Conservation (phyloP, 2,329 filamentous ascomycete genomes). For the Cercospora sp. region DNA sequence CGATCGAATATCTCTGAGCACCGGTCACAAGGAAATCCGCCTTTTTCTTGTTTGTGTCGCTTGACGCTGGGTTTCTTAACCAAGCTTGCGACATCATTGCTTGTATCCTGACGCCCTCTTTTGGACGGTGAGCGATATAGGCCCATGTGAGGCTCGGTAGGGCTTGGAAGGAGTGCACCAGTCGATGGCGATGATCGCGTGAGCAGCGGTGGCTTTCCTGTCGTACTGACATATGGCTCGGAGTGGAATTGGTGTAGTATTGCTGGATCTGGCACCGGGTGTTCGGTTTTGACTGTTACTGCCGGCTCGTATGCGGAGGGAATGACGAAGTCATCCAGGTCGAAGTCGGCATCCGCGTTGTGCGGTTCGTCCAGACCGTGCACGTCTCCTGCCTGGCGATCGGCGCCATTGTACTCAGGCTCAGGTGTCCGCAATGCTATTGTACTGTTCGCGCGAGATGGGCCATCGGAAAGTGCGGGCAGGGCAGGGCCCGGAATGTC, state of each 20-base stretch:
- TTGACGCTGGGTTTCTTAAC: not conserved
- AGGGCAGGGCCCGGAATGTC: too few species aligned
- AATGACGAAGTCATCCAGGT: not conserved
- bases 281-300: too few species aligned
- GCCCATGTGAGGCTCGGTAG: too few species aligned
- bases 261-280: too few species aligned
- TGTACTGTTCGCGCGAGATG: not conserved
- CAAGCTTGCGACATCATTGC: too few species aligned
- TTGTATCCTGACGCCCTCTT: too few species aligned
- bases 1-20: constrained; percentile 14
- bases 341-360: not conserved
- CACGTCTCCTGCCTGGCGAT: not conserved
- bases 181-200: too few species aligned
- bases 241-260: too few species aligned
- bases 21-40: constrained; percentile 14
- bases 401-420: not conserved
- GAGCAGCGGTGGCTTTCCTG: too few species aligned
- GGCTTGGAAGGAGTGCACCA: too few species aligned
- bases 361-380: not conserved
- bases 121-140: too few species aligned
- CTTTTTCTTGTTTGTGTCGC: constrained; percentile 7
- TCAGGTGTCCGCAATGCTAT: not conserved
- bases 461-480: not conserved
- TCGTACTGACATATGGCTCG: too few species aligned
- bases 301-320: not conserved